These are phyloP conservation scores for Alternaria sp. DNA, from an alignment of 2,329 filamentous ascomycete species.

Conservation along the genomic window DNA sequence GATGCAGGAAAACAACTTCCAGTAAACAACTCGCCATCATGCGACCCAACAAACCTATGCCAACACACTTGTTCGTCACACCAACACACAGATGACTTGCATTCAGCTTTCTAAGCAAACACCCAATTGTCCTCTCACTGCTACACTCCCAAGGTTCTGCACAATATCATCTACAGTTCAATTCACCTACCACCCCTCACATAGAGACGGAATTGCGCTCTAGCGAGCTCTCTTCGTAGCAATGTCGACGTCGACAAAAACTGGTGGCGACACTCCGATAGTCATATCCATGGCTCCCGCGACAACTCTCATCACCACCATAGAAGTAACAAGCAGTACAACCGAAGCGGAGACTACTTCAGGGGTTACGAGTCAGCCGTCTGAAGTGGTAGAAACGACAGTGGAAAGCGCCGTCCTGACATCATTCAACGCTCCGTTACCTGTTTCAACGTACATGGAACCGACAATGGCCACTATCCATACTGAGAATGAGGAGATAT, in stretches of 20 bases:
- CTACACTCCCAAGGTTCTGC: background rate
- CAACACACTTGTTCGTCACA: background rate
- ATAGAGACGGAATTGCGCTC: background rate
- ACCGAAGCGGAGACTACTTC: background rate
- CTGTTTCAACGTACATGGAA: background rate
- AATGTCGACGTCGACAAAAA: slow-evolving; percentile 1
- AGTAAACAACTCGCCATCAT: slow-evolving; percentile 2
- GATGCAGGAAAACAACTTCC: background rate
- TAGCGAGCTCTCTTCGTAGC: background rate
- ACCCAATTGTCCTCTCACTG: background rate
- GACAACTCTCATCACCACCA: background rate
- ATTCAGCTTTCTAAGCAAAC: background rate
- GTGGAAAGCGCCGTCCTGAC: background rate
- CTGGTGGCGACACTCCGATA: slow-evolving; percentile 3
- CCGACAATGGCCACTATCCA: background rate
- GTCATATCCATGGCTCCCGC: slow-evolving; percentile 12
- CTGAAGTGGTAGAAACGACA: background rate
- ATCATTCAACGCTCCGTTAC: background rate
- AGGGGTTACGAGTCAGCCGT: background rate
- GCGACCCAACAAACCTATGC: background rate
- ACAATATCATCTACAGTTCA: background rate
- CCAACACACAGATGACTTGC: background rate
- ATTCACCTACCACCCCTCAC: background rate
- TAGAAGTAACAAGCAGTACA: background rate
- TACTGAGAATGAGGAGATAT: background rate